Conservation (phyloP, 805 yeast genomes). For the Yarrowia alimentaria region DNA sequence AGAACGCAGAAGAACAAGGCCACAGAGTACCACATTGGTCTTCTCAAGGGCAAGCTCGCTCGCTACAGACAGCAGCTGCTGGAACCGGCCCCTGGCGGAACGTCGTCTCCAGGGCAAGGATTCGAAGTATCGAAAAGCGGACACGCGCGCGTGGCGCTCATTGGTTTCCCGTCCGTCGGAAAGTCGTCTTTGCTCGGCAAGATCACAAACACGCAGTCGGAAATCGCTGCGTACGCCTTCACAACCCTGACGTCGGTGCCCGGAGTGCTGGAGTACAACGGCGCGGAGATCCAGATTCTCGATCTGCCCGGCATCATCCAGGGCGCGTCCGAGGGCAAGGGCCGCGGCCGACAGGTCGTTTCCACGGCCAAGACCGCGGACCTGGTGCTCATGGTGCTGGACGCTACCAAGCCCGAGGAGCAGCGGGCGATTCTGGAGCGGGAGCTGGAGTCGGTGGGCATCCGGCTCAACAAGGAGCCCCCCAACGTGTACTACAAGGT, state of each 20-base stretch:
- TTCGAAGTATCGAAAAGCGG: conserved; percentile 95
- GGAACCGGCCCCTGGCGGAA: conserved; percentile 79
- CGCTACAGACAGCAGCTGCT: conserved; percentile 84
- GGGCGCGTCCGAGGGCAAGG: conserved; percentile 96
- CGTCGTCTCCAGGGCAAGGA: conserved; percentile 73
- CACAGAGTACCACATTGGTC: conserved; percentile 94
- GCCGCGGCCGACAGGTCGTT: conserved; percentile 95
- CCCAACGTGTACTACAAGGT: conserved; percentile 78
- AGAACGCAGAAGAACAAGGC: conserved; percentile 97
- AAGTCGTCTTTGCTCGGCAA: conserved; percentile 86
- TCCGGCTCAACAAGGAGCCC: conserved; percentile 73
- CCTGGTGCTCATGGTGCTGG: conserved; percentile 85
- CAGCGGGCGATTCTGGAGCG: conserved; percentile 83
- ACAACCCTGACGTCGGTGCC: conserved; percentile 96
- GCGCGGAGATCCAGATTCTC: conserved; percentile 96
- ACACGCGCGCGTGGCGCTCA: conserved; percentile 91
- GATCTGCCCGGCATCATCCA: conserved; percentile 96
- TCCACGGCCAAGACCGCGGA: conserved; percentile 96
- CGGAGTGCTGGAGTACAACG: conserved; percentile 90
- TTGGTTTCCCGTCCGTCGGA: conserved; percentile 98
- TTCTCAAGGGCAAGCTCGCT: conserved; percentile 91
- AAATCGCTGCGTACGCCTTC: conserved; percentile 91
- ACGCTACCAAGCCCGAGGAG: conserved; percentile 90
- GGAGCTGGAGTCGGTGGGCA: conserved; percentile 92
- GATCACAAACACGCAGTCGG: conserved; percentile 90